Base-by-base conservation (phyloP, 73 alveolate genomes). In the Stentor coeruleus region DNA sequence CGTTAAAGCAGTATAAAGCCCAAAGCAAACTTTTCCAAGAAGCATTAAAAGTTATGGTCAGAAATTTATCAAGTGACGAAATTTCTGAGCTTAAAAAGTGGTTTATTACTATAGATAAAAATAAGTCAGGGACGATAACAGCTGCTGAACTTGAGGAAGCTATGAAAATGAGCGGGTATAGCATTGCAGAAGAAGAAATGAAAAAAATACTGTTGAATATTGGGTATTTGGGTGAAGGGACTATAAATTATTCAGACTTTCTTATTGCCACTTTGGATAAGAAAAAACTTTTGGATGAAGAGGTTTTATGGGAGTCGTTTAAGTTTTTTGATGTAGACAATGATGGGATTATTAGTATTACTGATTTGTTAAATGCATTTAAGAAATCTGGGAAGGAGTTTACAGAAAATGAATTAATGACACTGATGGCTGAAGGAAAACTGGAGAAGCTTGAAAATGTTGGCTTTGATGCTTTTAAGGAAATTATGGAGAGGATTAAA, bases 351-450 rank as follows among this genome's bases (percentile, higher is more conserved):
- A 83, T 83, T 3, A 83, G 85, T 20, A 83, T 39, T 0, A 36
- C 3, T 15, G 82, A 83, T 58, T 60, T 83, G n/a, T 41, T 37
- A 83, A 66, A 40, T 33, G 86, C 86, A 26, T 39, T 83, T 14
- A 84, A 83, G 79, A 83, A 84, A 83, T 57, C 84, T 73, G 88
- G 88, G 0, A 59, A 40, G 80, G 38, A 41, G 20, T 66, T 83
- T 14, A 55, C 80, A 14, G 83, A 55, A 40, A 11, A 35, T 3
- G 79, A 83, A 58, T 26, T 83, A 11, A 79, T 57, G 31, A 36
- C n/a, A 20, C 72, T 83, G 76, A 74, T 83, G 37, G 41, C 39
- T 28, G 88, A 83, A 66, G 74, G 72, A 72, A 58, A 30, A 72
- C 73, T 57, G n/a, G n/a, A n/a, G n/a, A n/a, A n/a, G n/a, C n/a